These are phyloP conservation scores for Lactarius deliciosus DNA, from an alignment of 768 basidiomycete species.

Conservation along the genomic window DNA sequence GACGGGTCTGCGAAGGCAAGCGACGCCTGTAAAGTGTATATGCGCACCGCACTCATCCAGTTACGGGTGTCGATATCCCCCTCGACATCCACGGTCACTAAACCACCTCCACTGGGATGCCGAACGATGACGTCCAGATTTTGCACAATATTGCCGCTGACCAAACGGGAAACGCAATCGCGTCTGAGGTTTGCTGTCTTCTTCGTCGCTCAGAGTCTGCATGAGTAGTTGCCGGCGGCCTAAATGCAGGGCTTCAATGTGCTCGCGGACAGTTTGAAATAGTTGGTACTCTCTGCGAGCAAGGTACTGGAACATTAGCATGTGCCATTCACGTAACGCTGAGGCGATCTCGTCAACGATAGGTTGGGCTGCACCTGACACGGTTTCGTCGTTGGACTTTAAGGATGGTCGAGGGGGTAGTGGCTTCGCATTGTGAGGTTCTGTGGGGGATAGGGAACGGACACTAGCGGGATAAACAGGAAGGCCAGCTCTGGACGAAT, in stretches of 20 bases:
- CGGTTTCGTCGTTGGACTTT: slow-evolving; percentile 92
- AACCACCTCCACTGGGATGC: slow-evolving; percentile 86
- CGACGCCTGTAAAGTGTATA: slow-evolving; percentile 87
- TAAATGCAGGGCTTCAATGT: slow-evolving; percentile 88
- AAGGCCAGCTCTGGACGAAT: slow-evolving; percentile 66
- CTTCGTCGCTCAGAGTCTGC: slow-evolving; percentile 83
- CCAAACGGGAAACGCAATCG: slow-evolving; percentile 85
- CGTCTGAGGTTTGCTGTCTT: slow-evolving; percentile 80
- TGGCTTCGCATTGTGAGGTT: slow-evolving; percentile 66
- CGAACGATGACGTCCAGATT: slow-evolving; percentile 95
- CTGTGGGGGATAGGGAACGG: slow-evolving; percentile 61
- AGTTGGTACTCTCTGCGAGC: slow-evolving; percentile 85
- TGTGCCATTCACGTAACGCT: slow-evolving; percentile 94
- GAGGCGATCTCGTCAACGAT: slow-evolving; percentile 98
- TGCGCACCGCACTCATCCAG: slow-evolving; percentile 86
- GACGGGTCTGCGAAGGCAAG: slow-evolving; percentile 69
- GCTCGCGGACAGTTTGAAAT: slow-evolving; percentile 81
- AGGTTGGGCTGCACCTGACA: slow-evolving; percentile 77
- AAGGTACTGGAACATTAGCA: slow-evolving; percentile 88
- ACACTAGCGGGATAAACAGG: slow-evolving; percentile 74
- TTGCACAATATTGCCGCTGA: slow-evolving; percentile 88
- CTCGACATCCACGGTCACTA: slow-evolving; percentile 89
- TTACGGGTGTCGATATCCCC: slow-evolving; percentile 76
- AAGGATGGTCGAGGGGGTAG: slow-evolving; percentile 90
- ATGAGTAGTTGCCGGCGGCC: slow-evolving; percentile 90